Evolutionary conservation across 805 yeast species (phyloP), one percentile per base, ranked within the genome.

Genomic region (Henningerozyma blattae): DNA sequence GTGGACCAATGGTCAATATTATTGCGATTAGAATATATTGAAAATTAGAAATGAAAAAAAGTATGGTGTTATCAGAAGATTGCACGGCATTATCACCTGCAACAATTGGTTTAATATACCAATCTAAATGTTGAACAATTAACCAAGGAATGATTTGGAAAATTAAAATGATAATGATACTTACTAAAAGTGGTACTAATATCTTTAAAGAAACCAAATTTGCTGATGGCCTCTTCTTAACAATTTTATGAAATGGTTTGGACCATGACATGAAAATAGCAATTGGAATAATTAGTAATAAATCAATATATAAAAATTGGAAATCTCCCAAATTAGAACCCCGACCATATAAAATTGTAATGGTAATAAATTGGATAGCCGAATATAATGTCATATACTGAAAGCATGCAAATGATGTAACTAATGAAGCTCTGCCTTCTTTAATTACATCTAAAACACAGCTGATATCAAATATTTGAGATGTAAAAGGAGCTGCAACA

Each of bases 221-320:
- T 0, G 98, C 96, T 0, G 94, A 83, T 5, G 99, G 98, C 33
- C 94, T 69, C 50, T 86, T 87, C 25, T 62, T 56, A 10, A 72
- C 72, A 20, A 91, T 61, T 14, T 43, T 46, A 15, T 54, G 46
- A 48, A 65, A 77, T 0, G 99, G 94, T 46, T 76, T 74, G 1
- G 96, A 78, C 97, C 98, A 91, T 4, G 96, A 87, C 98, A 91
- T 82, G 59, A 87, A 86, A 5, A 91, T 76, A 0, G 98, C 98
- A 50, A 91, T 72, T 9, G 99, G 99, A 36, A 91, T 70, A 46
- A 91, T 91, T 53, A 91, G 63, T 41, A 83, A 75, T 55, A 91
- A 56, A 59, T 91, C 99, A 54, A 91, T 91, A 72, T 87, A 86
- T 44, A 91, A 62, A 51, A 89, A 91, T 59, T 91, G 98, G 62